Evolutionary conservation across 768 basidiomycete species (phyloP).

Genomic region (Boletus rubescentipes): DNA sequence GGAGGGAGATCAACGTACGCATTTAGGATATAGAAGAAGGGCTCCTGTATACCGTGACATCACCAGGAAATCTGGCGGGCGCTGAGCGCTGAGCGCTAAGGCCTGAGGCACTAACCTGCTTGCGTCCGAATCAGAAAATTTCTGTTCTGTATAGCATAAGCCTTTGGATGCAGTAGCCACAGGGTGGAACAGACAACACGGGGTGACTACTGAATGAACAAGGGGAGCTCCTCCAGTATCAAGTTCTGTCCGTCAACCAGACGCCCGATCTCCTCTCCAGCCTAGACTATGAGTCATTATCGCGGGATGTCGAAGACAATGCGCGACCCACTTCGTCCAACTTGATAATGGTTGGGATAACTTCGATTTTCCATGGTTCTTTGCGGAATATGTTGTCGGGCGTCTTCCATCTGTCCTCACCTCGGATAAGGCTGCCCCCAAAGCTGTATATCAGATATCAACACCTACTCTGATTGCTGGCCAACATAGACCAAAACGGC

Average conservation of each 20-base stretch:
- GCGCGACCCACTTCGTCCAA: conserved; percentile 49
- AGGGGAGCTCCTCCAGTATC: conserved; percentile 20
- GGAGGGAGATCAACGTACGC: background rate
- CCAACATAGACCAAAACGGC: conserved; percentile 72
- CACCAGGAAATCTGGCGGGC: background rate
- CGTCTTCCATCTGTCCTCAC: conserved; percentile 59
- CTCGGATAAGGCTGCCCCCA: background rate
- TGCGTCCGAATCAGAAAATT: background rate
- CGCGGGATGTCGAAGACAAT: conserved; percentile 1
- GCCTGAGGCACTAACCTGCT: background rate
- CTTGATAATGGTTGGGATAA: conserved; percentile 68
- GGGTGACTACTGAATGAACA: conserved; percentile 18
- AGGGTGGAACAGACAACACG: background rate
- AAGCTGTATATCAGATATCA: background rate
- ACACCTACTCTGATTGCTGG: conserved; percentile 56
- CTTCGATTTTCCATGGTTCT: conserved; percentile 58
- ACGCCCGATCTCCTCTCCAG: conserved; percentile 28
- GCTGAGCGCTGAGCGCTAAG: too few relatives aligned
- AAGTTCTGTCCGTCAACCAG: conserved; percentile 29
- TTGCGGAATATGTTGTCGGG: conserved; percentile 56
- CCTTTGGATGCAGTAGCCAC: background rate
- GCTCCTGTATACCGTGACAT: background rate
- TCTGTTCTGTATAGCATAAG: background rate
- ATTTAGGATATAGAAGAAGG: background rate
- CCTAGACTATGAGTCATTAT: conserved; percentile 13